These are phyloP conservation scores for Trametes elegans DNA, from an alignment of 768 basidiomycete species.

Conservation along the genomic window DNA sequence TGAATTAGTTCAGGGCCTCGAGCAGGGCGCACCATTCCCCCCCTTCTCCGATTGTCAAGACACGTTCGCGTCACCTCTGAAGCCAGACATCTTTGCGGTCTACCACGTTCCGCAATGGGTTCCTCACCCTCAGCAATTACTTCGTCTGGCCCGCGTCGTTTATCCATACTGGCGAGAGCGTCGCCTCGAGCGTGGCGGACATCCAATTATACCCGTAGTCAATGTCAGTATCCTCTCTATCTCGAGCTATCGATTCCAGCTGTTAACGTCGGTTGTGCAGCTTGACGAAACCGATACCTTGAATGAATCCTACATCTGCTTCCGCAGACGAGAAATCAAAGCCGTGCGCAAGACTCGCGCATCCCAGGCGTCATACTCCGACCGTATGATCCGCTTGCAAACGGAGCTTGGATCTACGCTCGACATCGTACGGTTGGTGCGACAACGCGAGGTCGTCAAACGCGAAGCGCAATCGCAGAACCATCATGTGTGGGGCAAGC, in stretches of 20 bases:
- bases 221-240: conserved; percentile 59
- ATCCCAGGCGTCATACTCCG: conserved; percentile 84
- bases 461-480: conserved; percentile 58
- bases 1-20: conserved; percentile 42
- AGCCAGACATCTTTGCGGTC: conserved; percentile 63
- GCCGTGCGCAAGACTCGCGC: conserved; percentile 92
- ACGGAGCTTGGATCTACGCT: conserved; percentile 69
- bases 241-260: not conserved
- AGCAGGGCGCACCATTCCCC: conserved; percentile 67
- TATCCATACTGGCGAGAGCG: conserved; percentile 93
- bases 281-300: conserved; percentile 87
- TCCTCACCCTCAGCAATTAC: conserved; percentile 58
- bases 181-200: conserved; percentile 74
- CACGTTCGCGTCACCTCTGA: conserved; percentile 57
- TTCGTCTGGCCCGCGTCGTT: conserved; percentile 66
- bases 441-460: conserved; percentile 76
- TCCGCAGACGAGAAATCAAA: conserved; percentile 93
- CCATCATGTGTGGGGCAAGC: conserved; percentile 73
- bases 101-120: conserved; percentile 68
- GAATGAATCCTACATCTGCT: conserved; percentile 96
- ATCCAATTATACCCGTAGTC: conserved; percentile 80
- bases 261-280: conserved; percentile 35
- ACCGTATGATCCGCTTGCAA: conserved; percentile 82
- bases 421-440: conserved; percentile 66
- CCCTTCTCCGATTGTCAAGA: conserved; percentile 73